Evolutionary conservation across 169 alveolate species (phyloP).

Genomic region (Cryptosporidium parvum): DNA sequence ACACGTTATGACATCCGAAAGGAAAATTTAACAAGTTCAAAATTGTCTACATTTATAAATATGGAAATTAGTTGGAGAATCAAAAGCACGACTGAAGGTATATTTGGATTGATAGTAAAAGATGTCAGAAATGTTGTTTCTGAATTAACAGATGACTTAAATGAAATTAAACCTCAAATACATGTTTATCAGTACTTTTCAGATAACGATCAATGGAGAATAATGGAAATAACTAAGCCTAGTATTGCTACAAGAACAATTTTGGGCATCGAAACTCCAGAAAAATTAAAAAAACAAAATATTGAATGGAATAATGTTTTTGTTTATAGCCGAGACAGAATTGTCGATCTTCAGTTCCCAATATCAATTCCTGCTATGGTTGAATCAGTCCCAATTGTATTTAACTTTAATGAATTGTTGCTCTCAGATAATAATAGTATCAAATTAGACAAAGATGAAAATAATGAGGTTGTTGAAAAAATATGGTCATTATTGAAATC

Average conservation of each 20-base stretch:
- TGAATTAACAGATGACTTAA: constrained; percentile 64
- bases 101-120: constrained; percentile 37
- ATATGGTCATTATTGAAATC: constrained; percentile 72
- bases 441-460: constrained; percentile 18
- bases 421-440: constrained; percentile 1
- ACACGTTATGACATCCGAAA: constrained; percentile 63
- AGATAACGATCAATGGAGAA: constrained; percentile 74
- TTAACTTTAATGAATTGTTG: constrained; percentile 53
- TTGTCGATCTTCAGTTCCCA: constrained; percentile 71
- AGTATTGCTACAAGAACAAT: constrained; percentile 76
- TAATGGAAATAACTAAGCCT: constrained; percentile 60
- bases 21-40: constrained; percentile 50
- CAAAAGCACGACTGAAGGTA: constrained; percentile 74
- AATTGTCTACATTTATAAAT: constrained; percentile 71
- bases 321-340: constrained; percentile 67
- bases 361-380: constrained; percentile 75
- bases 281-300: constrained; percentile 67
- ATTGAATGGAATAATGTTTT: constrained; percentile 74
- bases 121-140: constrained; percentile 72
- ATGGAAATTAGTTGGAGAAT: constrained; percentile 76
- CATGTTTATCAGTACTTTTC: constrained; percentile 65
- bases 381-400: constrained; percentile 71
- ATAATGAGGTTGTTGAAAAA: constrained; percentile 32
- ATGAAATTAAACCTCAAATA: constrained; percentile 72
- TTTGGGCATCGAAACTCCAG: constrained; percentile 72